Conservation (phyloP, 129 eudicot species). For the Flaveria bidentis region DNA sequence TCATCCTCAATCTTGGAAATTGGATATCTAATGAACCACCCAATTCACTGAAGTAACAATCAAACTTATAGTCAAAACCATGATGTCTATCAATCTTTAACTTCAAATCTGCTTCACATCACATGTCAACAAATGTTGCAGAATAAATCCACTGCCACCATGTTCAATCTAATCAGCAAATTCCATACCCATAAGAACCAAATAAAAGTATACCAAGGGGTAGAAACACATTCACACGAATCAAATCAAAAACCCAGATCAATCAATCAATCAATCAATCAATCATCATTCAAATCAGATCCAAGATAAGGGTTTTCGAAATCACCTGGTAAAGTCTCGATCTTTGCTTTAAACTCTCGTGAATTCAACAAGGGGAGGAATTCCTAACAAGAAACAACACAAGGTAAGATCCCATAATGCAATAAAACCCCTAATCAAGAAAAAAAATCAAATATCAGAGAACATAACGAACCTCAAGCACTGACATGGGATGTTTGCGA, state of each 20-base stretch:
- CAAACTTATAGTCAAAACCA: background rate
- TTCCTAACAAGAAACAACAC: conserved; percentile 49
- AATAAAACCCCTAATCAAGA: background rate
- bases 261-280: background rate
- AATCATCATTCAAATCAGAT: background rate
- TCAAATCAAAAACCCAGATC: background rate
- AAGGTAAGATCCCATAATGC: conserved; percentile 13
- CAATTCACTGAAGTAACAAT: background rate
- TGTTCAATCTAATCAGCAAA: too few relatives aligned
- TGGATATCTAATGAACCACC: background rate
- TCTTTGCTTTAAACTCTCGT: conserved; percentile 26
- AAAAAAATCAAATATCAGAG: background rate
- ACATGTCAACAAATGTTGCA: too few relatives aligned
- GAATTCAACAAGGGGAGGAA: conserved; percentile 41
- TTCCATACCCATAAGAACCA: too few relatives aligned
- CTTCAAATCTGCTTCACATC: background rate
- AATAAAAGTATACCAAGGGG: too few relatives aligned
- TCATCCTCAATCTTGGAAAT: background rate
- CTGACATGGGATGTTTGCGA: conserved; percentile 45
- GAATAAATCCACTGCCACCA: too few relatives aligned
- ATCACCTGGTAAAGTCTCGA: conserved; percentile 49
- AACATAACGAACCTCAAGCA: conserved; percentile 47
- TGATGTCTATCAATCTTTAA: background rate
- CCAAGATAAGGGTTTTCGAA: conserved; percentile 26
- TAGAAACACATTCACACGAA: background rate